Base-by-base conservation (phyloP, 2,329 filamentous ascomycete genomes). In the Neopestalotiopsis clavispora region DNA sequence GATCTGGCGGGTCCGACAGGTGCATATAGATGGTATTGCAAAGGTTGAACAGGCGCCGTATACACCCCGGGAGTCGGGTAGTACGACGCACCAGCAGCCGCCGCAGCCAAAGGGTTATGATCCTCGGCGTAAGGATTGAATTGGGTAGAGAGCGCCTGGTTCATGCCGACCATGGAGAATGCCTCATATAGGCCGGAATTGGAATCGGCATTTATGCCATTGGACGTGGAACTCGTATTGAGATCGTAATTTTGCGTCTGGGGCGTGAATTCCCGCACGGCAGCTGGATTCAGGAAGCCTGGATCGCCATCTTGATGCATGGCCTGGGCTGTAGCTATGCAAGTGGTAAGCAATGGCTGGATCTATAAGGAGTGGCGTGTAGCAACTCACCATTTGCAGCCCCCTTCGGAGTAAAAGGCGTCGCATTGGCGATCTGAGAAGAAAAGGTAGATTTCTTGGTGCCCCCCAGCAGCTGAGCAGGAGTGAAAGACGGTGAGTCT, bases 401-500 rank as follows among this genome's bases (percentile, higher is more conserved):
- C 69, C 85, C 90, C 75, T 93, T 88, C 42, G 94, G 94, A 20
- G 92, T 96, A 75, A 97, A 97, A 4, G 93, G 90, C 23, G 94
- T 92, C 28, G 95, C 96, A 78, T 89, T 96, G n/a, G 92, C 95
- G 67, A 94, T 92, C 80, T 97, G 94, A 1, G 94, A 94, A 7
- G 95, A 96, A 72, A 98, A 94, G 9, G 91, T 91, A 10, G 91
- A 87, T 75, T 92, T 92, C 80, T 94, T 94, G 30, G 82, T 77
- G 1, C 83, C 81, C 3, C 61, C 38, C 30, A 82, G 80, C 58
- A 86, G 73, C 69, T 82, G 80, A 14, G 88, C 84, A 5, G 95
- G 95, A 0, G 94, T 98, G 79, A 99, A 99, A 62, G 95, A 94
- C 13, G 96, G 95, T 9, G 96, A 98, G 76, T 98, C 96, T 77